Percentiles rank a stretch among this genome's conserved stretches.
These are phyloP conservation scores for Ascochyta lentis DNA, from an alignment of 2,329 filamentous ascomycete genomes.

Conservation along the genomic window DNA sequence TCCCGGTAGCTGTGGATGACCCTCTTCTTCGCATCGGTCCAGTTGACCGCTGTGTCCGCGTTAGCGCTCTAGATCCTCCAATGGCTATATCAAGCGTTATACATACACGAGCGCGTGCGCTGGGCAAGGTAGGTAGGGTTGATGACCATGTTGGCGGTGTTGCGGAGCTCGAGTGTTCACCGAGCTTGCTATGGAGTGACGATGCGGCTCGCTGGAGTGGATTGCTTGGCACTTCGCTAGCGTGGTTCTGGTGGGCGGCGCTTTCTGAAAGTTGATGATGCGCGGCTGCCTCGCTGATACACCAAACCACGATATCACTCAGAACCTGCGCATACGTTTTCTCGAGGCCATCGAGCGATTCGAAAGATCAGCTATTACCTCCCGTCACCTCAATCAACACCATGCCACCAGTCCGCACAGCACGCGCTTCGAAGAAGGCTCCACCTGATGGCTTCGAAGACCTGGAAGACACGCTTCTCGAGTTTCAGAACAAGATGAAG, in stretches of 20 bases:
- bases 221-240: conserved; percentile 39
- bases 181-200: conserved; percentile 35
- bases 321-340: neutral
- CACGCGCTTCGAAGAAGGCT: conserved; percentile 75
- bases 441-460: conserved; percentile 87
- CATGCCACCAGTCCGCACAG: conserved; percentile 80
- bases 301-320: neutral
- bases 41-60: conserved; percentile 74
- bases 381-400: neutral
- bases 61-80: conserved; percentile 30
- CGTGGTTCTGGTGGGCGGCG: conserved; percentile 26
- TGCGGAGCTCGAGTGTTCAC: conserved; percentile 32
- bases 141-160: conserved; percentile 70
- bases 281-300: conserved; percentile 14
- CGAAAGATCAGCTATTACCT: neutral
- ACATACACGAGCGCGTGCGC: conserved; percentile 60
- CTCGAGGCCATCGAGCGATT: neutral
- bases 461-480: conserved; percentile 84
- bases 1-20: conserved; percentile 90
- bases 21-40: conserved; percentile 84
- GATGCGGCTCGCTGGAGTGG: conserved; percentile 42
- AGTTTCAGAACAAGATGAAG: conserved; percentile 91
- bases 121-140: conserved; percentile 87
- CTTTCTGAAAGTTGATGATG: conserved; percentile 22
- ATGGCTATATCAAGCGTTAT: conserved; percentile 13